Evolutionary conservation across 345 rosid species (phyloP).

Genomic region (Anacardium occidentale): DNA sequence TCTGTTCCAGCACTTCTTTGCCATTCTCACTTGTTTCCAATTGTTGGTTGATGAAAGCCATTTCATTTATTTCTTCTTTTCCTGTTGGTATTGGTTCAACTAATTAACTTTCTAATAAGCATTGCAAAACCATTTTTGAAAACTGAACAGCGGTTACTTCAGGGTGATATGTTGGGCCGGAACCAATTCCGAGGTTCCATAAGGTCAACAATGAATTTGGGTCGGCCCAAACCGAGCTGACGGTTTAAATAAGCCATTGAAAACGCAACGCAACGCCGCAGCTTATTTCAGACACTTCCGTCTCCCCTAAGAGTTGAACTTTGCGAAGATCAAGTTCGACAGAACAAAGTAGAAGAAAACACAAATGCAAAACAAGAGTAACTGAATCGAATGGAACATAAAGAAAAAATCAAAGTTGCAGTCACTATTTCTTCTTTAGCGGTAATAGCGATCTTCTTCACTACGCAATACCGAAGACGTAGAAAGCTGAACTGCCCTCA

Average conservation of each 20-base stretch:
- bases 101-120: neutral
- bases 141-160: constrained; percentile 29
- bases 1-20: constrained; percentile 13
- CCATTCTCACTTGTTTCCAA: constrained; percentile 16
- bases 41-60: constrained; percentile 8
- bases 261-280: constrained; percentile 9
- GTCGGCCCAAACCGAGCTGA: neutral
- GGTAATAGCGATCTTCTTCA: constrained; percentile 44
- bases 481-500: constrained; percentile 34
- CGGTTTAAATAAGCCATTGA: neutral
- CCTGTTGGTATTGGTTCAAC: neutral
- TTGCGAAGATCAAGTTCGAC: neutral
- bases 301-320: neutral
- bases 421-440: constrained; percentile 52
- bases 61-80: neutral
- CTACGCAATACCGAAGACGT: constrained; percentile 41
- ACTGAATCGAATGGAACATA: constrained; percentile 37
- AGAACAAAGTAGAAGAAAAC: neutral
- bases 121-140: constrained; percentile 17
- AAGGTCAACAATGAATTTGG: too few relatives aligned
- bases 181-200: too few relatives aligned
- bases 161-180: neutral
- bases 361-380: neutral
- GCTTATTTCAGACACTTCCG: neutral
- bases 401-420: constrained; percentile 40